Conservation (phyloP, 345 rosid genomes). For the Rhodamnia argentea region DNA sequence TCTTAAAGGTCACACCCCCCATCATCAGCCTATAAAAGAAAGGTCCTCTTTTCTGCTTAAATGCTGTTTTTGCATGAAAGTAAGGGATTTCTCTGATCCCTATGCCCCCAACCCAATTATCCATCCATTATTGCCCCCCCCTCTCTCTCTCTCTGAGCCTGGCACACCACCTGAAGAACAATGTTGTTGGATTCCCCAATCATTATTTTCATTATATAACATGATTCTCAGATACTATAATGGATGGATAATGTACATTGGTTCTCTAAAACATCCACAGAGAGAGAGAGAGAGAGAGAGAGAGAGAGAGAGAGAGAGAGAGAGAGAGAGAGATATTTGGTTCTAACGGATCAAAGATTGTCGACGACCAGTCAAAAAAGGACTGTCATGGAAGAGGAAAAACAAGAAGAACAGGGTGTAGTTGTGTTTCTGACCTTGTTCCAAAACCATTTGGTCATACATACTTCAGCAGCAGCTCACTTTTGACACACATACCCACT, state of each 20-base stretch:
- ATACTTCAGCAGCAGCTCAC: not conserved
- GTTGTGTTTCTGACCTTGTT: not conserved
- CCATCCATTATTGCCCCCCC: not conserved
- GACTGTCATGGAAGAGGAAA: not conserved
- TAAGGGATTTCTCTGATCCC: conserved; percentile 61
- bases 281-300: not conserved
- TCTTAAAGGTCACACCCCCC: not conserved
- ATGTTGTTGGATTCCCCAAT: conserved; percentile 3
- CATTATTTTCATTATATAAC: not conserved
- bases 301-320: not conserved
- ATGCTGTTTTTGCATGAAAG: conserved; percentile 33
- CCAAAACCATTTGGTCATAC: not conserved
- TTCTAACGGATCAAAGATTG: not conserved
- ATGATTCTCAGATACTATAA: not conserved
- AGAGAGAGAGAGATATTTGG: not conserved
- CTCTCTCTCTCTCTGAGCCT: not conserved
- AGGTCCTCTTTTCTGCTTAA: not conserved
- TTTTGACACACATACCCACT: not conserved
- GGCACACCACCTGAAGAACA: not conserved
- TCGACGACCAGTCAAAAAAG: not conserved
- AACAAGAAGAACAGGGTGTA: not conserved
- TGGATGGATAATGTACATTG: not conserved
- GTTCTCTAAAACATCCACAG: not conserved
- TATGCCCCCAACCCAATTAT: conserved; percentile 3
- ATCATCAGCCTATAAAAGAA: not conserved